Evolutionary conservation across 73 alveolate species (phyloP).

Genomic region (Stentor roeselii): DNA sequence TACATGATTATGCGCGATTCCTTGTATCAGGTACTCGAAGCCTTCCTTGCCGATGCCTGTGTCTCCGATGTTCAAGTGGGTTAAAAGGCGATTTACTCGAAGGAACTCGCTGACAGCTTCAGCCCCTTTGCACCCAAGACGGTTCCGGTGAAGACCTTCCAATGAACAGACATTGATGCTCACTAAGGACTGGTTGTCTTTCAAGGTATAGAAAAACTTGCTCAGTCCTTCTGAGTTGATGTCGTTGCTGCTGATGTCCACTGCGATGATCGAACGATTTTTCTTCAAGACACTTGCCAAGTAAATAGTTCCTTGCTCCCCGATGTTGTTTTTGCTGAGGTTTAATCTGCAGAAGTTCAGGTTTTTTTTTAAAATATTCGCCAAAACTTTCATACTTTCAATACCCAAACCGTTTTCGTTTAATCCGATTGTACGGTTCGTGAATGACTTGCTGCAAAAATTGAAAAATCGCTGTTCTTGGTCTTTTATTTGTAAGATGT

Average conservation of each 20-base stretch:
- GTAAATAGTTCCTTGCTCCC: constrained; percentile 53
- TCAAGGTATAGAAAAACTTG: constrained; percentile 34
- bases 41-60: constrained; percentile 53
- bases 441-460: constrained; percentile 8
- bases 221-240: constrained; percentile 55
- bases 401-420: constrained; percentile 28
- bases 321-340: constrained; percentile 49
- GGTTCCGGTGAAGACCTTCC: constrained; percentile 55
- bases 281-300: constrained; percentile 41
- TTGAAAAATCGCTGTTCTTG: constrained; percentile 24
- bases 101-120: constrained; percentile 35
- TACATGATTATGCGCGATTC: constrained; percentile 36
- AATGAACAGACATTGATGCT: constrained; percentile 33
- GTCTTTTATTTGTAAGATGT: not conserved
- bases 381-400: constrained; percentile 30
- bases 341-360: constrained; percentile 19
- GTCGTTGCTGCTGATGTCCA: constrained; percentile 50
- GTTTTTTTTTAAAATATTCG: not conserved
- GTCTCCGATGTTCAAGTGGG: constrained; percentile 37
- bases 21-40: constrained; percentile 34
- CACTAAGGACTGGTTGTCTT: constrained; percentile 35
- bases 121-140: constrained; percentile 46
- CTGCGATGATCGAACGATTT: constrained; percentile 30
- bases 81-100: constrained; percentile 20
- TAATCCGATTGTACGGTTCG: constrained; percentile 7